Percentiles rank a stretch among this genome's conserved stretches.
phyloP scores from a whole-genome alignment of 768 basidiomycete genomes.

The Pluteus cervinus region DNA sequence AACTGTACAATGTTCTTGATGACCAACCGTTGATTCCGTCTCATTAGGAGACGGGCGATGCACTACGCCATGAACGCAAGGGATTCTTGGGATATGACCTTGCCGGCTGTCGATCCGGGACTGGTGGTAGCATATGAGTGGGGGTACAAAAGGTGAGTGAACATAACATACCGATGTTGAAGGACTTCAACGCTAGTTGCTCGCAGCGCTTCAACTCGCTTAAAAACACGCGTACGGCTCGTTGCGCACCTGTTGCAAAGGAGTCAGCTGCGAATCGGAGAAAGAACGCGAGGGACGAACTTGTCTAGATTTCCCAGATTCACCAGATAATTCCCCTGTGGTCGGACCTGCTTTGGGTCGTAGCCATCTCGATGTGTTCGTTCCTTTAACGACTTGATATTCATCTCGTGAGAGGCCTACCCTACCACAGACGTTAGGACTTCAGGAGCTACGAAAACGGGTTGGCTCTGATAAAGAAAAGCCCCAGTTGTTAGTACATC shows the following conservation, averaged over 20 bases:
- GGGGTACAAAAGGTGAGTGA: background rate
- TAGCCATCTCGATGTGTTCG: constrained; percentile 61
- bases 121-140: no score
- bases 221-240: constrained; percentile 79
- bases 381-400: constrained; percentile 53
- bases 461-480: no score
- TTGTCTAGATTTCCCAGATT: constrained; percentile 77
- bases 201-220: constrained; percentile 81
- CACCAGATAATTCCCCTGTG: constrained; percentile 82
- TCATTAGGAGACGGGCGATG: constrained; percentile 65
- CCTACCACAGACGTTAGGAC: constrained; percentile 77
- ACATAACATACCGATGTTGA: constrained; percentile 72
- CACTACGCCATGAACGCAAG: constrained; percentile 62
- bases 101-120: constrained; percentile 80
- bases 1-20: constrained; percentile 64
- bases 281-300: no score
- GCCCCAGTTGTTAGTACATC: no score
- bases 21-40: constrained; percentile 53
- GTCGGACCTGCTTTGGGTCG: constrained; percentile 54
- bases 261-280: no score
- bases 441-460: constrained; percentile 83
- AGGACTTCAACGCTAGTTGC: constrained; percentile 61
- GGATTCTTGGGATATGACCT: constrained; percentile 52
- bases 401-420: constrained; percentile 49
- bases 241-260: constrained; percentile 59